Evolutionary conservation across 306 rosid genomes (phyloP), one percentile per base, ranked within the genome.

Genomic region (Malus asiatica): DNA sequence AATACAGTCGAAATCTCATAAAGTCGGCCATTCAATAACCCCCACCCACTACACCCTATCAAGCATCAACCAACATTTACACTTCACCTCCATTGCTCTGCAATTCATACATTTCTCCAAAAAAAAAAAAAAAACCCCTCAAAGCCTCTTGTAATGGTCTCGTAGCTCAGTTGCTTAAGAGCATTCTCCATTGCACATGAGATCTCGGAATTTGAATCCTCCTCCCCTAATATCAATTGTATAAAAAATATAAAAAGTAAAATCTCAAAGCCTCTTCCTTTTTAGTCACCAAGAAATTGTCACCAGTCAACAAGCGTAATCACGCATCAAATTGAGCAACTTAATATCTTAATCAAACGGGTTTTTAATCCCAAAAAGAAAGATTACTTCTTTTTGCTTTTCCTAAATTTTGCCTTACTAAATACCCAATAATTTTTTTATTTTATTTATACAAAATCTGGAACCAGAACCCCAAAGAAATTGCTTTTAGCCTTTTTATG

Each of bases 31-130:
- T 65, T 78, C 76, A 86, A 86, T 70, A 55, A 76, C 81, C 78
- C 81, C 88, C 84, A 77, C 78, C 85, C 77, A 73, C 79, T 79
- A 67, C 67, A 64, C 83, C 73, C 85, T 71, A 61, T 73, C 45
- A 77, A 76, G 68, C 61, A 88, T 68, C 35, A 77, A 76, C 68
- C 61, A 88, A 74, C 42, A 44, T 65, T 75, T 32, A 84, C 70
- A 59, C 33, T 22, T 71, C 2, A 74, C 46, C 70, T 76, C 51
- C 52, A 82, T 61, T 74, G 70, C 76, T 55, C 82, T 80, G 53
- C 81, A 72, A 75, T 32, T 57, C 76, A 66, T 44, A 32, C 57
- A 55, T 4, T 6, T 14, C 76, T 48, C 40, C 69, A 35, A 35
- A 4, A 32, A 4, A 32, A 5, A 33, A 33, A 33, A 4, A 32